phyloP scores from a whole-genome alignment of 2,329 filamentous ascomycete genomes.

The Alternaria dauci region DNA sequence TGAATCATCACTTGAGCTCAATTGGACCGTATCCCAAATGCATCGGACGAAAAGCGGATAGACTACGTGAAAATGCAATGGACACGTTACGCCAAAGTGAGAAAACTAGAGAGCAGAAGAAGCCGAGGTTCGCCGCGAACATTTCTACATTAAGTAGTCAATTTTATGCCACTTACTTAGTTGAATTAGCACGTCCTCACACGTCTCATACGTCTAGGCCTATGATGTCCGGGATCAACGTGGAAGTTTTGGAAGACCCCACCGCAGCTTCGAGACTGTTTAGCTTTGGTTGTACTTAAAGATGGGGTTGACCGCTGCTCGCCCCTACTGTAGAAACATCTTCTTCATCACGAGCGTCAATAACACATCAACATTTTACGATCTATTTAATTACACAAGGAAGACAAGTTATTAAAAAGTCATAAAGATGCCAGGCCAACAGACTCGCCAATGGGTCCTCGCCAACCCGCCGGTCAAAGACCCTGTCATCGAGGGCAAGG shows the following conservation, averaged over 20 bases:
- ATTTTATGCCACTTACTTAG: slow-evolving; percentile 6
- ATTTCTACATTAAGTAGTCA: neutral
- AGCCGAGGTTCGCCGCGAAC: slow-evolving; percentile 24
- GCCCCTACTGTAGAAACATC: neutral
- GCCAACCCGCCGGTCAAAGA: slow-evolving; percentile 50
- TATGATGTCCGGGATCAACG: slow-evolving; percentile 4
- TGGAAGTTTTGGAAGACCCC: slow-evolving; percentile 8
- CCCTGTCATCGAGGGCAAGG: slow-evolving; percentile 47
- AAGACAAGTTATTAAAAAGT: neutral
- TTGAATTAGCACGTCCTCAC: slow-evolving; percentile 1
- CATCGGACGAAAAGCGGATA: slow-evolving; percentile 3
- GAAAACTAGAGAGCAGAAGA: slow-evolving; percentile 9
- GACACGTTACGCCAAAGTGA: slow-evolving; percentile 1
- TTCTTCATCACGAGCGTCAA: neutral
- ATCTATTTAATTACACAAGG: neutral
- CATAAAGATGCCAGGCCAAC: slow-evolving; percentile 39
- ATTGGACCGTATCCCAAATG: neutral
- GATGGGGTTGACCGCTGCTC: neutral
- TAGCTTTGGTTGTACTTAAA: slow-evolving; percentile 8
- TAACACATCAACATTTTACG: neutral
- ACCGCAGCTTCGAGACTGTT: slow-evolving; percentile 10
- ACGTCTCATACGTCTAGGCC: slow-evolving; percentile 3
- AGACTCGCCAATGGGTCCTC: slow-evolving; percentile 57
- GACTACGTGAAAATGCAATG: neutral
- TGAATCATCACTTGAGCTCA: neutral